phyloP scores from a whole-genome alignment of 192 early-diverging fungal species.

The Backusella circina region DNA sequence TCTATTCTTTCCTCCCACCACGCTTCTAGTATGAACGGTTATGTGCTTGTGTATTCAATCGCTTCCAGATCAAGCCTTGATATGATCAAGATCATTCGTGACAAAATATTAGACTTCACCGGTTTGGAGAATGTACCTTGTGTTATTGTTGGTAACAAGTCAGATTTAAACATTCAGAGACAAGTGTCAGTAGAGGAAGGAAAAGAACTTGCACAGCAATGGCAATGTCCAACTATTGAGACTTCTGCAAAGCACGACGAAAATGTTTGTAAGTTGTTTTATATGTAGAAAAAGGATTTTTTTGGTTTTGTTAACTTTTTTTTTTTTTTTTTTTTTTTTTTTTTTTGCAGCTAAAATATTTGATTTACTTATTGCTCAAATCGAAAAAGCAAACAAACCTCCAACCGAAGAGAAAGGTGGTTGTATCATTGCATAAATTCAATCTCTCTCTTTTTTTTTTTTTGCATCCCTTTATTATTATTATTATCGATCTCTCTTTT shows the following conservation, averaged over 20 bases:
- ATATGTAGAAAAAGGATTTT: too few species aligned
- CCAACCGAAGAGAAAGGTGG: constrained; percentile 51
- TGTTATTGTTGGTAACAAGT: constrained; percentile 92
- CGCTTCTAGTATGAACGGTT: constrained; percentile 89
- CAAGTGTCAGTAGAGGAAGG: constrained; percentile 81
- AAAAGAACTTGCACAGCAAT: constrained; percentile 70
- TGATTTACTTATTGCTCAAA: constrained; percentile 78
- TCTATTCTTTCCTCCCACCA: constrained; percentile 91
- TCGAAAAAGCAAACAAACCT: constrained; percentile 71
- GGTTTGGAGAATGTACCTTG: constrained; percentile 89
- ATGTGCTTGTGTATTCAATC: constrained; percentile 93
- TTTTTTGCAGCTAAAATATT: constrained; percentile 57
- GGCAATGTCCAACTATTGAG: constrained; percentile 86
- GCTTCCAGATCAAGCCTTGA: constrained; percentile 83
- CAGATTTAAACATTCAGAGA: constrained; percentile 74
- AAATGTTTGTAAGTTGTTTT: constrained; percentile 65
- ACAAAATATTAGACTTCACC: constrained; percentile 91
- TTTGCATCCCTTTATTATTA: background rate
- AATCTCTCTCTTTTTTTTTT: background rate
- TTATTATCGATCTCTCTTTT: background rate
- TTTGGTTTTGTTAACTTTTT: background rate
- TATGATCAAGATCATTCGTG: constrained; percentile 83
- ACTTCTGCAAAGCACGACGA: constrained; percentile 89
- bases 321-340: background rate
- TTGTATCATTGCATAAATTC: constrained; percentile 46